These are phyloP conservation scores for Ophiocordyceps camponoti-leonardi DNA, from an alignment of 2,329 filamentous ascomycete genomes.

Conservation along the genomic window DNA sequence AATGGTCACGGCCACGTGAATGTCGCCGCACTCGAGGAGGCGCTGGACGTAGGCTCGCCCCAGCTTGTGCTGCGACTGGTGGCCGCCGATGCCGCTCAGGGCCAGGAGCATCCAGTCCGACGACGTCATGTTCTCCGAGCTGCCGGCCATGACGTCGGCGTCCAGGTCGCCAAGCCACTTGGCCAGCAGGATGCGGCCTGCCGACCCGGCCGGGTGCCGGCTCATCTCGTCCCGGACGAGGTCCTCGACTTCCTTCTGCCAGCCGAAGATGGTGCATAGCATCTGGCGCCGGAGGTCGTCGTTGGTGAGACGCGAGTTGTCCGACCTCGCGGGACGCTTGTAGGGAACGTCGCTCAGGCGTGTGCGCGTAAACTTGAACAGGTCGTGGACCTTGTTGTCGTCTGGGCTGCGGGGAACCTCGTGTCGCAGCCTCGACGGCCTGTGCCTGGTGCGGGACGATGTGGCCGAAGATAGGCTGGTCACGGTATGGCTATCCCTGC, in stretches of 20 bases:
- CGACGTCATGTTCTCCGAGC: slow-evolving; percentile 73
- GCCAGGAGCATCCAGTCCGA: slow-evolving; percentile 96
- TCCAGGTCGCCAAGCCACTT: slow-evolving; percentile 88
- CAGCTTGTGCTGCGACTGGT: slow-evolving; percentile 69
- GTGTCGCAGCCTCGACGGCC: slow-evolving; percentile 57
- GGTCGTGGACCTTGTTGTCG: slow-evolving; percentile 52
- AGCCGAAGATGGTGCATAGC: slow-evolving; percentile 88
- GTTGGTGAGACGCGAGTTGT: slow-evolving; percentile 45
- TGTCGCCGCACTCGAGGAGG: slow-evolving; percentile 72
- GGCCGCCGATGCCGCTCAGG: slow-evolving; percentile 66
- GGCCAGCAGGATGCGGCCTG: slow-evolving; percentile 64
- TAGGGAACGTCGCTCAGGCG: slow-evolving; percentile 73
- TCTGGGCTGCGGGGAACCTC: slow-evolving; percentile 66
- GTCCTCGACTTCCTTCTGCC: slow-evolving; percentile 69
- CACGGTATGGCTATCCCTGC: slow-evolving; percentile 5
- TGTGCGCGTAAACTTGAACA: slow-evolving; percentile 74
- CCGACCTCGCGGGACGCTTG: slow-evolving; percentile 43
- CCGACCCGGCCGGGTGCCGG: slow-evolving; percentile 54
- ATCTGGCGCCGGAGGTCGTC: slow-evolving; percentile 79
- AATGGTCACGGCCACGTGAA: slow-evolving; percentile 84
- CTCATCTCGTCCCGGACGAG: slow-evolving; percentile 73
- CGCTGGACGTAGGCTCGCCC: slow-evolving; percentile 82
- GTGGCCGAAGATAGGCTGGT: slow-evolving; percentile 25
- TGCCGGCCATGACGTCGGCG: slow-evolving; percentile 63
- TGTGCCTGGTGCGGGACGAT: slow-evolving; percentile 27